phyloP scores from a whole-genome alignment of 2,329 filamentous ascomycete species.

The Cladophialophora chaetospira region DNA sequence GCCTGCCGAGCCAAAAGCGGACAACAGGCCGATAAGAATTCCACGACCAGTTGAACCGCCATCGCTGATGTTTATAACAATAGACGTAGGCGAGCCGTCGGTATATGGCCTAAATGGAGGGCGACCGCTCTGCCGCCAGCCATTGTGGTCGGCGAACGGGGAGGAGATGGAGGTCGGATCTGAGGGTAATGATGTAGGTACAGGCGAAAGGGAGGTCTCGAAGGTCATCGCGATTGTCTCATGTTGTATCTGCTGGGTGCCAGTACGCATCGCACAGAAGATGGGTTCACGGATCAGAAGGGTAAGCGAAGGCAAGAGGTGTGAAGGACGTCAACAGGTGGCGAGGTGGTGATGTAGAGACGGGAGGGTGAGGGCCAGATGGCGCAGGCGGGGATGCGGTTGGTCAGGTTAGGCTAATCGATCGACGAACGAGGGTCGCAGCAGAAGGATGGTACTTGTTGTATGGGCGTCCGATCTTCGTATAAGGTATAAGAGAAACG shows the following conservation, averaged over 20 bases:
- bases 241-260: slow-evolving; percentile 27
- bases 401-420: slow-evolving; percentile 12
- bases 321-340: slow-evolving; percentile 15
- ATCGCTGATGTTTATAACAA: slow-evolving; percentile 41
- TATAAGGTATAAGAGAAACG: slow-evolving; percentile 1
- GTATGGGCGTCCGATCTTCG: neutral
- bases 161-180: slow-evolving; percentile 20
- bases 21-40: slow-evolving; percentile 91
- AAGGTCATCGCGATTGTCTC: slow-evolving; percentile 30
- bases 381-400: slow-evolving; percentile 26
- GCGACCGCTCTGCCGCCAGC: slow-evolving; percentile 15
- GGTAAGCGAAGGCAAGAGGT: slow-evolving; percentile 1
- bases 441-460: neutral
- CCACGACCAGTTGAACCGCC: slow-evolving; percentile 67
- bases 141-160: slow-evolving; percentile 14
- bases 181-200: slow-evolving; percentile 19
- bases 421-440: neutral
- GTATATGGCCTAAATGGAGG: slow-evolving; percentile 15
- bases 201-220: slow-evolving; percentile 21
- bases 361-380: slow-evolving; percentile 14
- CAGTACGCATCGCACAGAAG: slow-evolving; percentile 28
- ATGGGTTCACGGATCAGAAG: slow-evolving; percentile 8
- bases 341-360: slow-evolving; percentile 22
- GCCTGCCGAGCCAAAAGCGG: slow-evolving; percentile 87
- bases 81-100: slow-evolving; percentile 30